These are phyloP conservation scores for Eucalyptus sp. DNA, from an alignment of 345 rosid species.

Conservation along the genomic window DNA sequence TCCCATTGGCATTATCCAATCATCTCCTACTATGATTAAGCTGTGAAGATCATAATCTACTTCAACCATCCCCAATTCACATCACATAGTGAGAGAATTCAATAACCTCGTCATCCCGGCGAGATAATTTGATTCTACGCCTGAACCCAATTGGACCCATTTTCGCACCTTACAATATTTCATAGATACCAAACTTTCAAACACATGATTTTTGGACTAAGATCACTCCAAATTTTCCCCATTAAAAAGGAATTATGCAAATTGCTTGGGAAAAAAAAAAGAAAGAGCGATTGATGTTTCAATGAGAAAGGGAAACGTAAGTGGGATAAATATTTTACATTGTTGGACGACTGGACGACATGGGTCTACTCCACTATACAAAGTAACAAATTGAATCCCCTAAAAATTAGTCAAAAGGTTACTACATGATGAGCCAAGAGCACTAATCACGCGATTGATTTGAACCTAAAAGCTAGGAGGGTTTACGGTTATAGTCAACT, in stretches of 20 bases:
- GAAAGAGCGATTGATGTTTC: background rate
- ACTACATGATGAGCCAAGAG: background rate
- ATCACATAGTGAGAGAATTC: too few species aligned
- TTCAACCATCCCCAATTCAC: too few species aligned
- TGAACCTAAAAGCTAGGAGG: background rate
- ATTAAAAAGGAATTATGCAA: background rate
- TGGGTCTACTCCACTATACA: background rate
- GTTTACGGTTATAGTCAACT: background rate
- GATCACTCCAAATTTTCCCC: too few species aligned
- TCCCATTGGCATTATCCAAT: too few species aligned
- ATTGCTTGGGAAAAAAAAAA: background rate
- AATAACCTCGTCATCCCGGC: too few species aligned
- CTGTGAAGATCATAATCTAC: too few species aligned
- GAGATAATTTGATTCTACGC: too few species aligned
- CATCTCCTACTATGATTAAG: too few species aligned
- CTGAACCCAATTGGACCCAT: too few species aligned
- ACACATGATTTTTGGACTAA: too few species aligned
- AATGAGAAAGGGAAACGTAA: background rate
- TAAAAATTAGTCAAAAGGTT: background rate
- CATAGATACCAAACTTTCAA: too few species aligned
- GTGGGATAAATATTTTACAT: background rate
- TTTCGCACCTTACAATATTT: too few species aligned
- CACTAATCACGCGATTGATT: background rate
- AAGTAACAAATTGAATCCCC: background rate
- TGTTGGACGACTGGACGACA: background rate